These are phyloP conservation scores for Nicotiana tomentosiformis DNA, from an alignment of 257 asterid species.

Conservation along the genomic window DNA sequence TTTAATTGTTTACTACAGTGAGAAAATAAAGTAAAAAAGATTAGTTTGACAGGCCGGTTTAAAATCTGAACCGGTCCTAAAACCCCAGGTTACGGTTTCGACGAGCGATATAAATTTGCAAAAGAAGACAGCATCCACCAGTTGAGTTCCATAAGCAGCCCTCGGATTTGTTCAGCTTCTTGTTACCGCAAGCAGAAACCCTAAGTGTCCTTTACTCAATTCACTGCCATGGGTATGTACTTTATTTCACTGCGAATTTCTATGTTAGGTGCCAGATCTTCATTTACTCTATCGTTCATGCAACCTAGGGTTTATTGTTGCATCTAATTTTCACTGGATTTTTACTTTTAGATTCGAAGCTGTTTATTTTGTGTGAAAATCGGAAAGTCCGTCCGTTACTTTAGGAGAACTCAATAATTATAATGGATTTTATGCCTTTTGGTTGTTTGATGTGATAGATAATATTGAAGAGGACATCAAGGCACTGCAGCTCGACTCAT, in stretches of 20 bases:
- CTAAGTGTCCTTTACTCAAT: slow-evolving; percentile 9
- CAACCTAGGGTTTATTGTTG: neutral
- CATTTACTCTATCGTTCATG: neutral
- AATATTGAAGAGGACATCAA: slow-evolving; percentile 86
- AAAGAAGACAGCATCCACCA: neutral
- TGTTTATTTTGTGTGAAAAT: neutral
- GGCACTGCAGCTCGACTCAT: slow-evolving; percentile 79
- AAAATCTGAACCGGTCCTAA: neutral
- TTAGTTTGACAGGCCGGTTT: neutral
- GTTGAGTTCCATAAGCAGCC: neutral
- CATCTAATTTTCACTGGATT: neutral
- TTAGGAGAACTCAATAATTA: neutral
- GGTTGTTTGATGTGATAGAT: slow-evolving; percentile 27
- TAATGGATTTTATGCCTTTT: neutral
- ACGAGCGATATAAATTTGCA: neutral
- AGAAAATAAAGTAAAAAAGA: neutral
- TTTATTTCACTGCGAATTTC: neutral
- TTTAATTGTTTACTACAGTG: too few relatives aligned
- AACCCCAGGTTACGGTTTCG: neutral
- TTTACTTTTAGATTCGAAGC: neutral
- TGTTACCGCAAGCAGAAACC: slow-evolving; percentile 2
- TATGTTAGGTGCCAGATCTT: neutral
- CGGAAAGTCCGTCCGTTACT: neutral
- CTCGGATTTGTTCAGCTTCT: neutral
- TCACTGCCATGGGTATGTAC: neutral